These are phyloP conservation scores for Pseudogymnoascus sp. DNA, from an alignment of 2,329 filamentous ascomycete species.

Conservation along the genomic window DNA sequence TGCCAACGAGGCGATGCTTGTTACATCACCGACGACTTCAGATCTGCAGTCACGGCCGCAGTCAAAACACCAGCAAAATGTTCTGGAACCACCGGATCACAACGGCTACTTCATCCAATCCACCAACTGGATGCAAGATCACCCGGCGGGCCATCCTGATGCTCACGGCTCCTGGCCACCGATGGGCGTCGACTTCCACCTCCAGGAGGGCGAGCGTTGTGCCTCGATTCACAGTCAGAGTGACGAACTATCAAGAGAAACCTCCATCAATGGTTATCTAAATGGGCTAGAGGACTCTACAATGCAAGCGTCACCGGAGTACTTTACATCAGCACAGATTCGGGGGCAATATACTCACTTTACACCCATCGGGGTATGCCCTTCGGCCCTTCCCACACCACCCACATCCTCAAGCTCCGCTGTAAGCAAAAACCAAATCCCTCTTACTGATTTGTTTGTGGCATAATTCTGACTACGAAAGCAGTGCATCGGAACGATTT, in stretches of 20 bases:
- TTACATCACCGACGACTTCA: not conserved
- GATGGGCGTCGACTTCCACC: not conserved
- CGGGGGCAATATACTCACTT: not conserved
- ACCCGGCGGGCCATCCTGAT: not conserved
- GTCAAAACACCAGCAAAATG: not conserved
- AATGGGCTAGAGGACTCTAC: not conserved
- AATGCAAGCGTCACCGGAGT: not conserved
- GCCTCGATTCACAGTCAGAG: not conserved
- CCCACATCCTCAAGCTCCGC: not conserved
- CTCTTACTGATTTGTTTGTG: not conserved
- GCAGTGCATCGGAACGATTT: not conserved
- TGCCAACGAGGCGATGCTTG: not conserved
- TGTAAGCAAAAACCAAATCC: not conserved
- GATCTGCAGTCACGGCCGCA: not conserved
- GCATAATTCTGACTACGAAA: not conserved
- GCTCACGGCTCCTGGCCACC: not conserved
- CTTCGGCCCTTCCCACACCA: not conserved
- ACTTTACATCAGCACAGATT: not conserved
- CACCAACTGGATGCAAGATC: not conserved
- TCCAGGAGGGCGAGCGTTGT: not conserved
- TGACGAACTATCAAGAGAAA: not conserved
- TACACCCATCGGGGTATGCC: not conserved
- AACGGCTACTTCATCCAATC: not conserved
- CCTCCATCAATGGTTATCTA: not conserved
- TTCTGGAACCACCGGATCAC: not conserved